Conservation (phyloP, 2,329 filamentous ascomycete genomes). For the Penicillium nordicum region DNA sequence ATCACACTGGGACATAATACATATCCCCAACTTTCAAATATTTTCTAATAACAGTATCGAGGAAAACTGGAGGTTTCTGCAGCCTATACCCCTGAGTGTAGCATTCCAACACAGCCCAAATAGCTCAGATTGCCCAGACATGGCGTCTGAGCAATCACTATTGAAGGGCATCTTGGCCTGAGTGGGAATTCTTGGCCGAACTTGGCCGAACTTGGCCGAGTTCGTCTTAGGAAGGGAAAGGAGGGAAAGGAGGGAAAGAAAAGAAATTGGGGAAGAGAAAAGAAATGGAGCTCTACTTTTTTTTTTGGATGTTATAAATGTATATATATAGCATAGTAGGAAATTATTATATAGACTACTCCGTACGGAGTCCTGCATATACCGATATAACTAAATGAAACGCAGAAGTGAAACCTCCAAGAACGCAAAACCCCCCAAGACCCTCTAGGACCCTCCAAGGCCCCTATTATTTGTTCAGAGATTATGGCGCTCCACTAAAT, state of each 20-base stretch:
- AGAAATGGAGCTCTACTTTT: not conserved
- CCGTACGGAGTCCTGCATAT: no score
- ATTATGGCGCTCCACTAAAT: not conserved
- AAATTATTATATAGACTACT: no score
- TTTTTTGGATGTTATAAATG: not conserved
- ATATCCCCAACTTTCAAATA: not conserved
- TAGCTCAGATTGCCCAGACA: not conserved
- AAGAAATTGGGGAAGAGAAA: not conserved
- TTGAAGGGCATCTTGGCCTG: not conserved
- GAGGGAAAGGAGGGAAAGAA: not conserved
- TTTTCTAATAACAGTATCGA: not conserved
- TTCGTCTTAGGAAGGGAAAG: not conserved
- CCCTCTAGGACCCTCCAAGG: not conserved
- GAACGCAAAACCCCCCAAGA: not conserved
- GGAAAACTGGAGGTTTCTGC: not conserved
- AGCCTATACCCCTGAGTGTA: not conserved
- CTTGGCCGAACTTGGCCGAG: not conserved
- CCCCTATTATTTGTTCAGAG: slow-evolving; percentile 3
- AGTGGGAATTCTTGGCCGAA: not conserved
- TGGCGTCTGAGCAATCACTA: not conserved
- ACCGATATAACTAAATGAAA: not conserved
- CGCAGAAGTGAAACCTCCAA: not conserved
- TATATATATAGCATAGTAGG: no score
- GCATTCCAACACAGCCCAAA: not conserved
- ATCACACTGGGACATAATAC: not conserved